These are phyloP conservation scores for Apophysomyces ossiformis DNA, from an alignment of 371 early-diverging fungal genomes.

Conservation along the genomic window DNA sequence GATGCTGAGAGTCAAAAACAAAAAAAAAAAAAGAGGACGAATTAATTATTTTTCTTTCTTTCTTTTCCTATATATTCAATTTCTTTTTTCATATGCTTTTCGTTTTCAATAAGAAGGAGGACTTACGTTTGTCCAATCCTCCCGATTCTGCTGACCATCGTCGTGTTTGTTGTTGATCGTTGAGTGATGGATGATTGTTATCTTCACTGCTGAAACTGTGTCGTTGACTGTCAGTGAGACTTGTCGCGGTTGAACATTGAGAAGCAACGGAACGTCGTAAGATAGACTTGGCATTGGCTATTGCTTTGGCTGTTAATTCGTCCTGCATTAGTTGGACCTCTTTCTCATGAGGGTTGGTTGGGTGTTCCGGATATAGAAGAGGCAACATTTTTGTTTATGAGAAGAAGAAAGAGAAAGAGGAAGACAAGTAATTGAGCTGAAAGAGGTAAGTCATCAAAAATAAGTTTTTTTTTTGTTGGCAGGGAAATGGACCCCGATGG, in stretches of 20 bases:
- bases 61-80: not conserved
- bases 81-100: no score
- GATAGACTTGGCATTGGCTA: conserved; percentile 14
- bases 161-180: conserved; percentile 25
- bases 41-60: conserved; percentile 12
- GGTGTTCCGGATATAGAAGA: conserved; percentile 18
- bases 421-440: conserved; percentile 10
- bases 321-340: conserved; percentile 18
- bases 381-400: conserved; percentile 11
- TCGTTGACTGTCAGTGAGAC: conserved; percentile 34
- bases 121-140: conserved; percentile 29
- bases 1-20: conserved; percentile 20
- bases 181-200: conserved; percentile 12
- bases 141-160: conserved; percentile 30
- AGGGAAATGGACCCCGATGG: not conserved
- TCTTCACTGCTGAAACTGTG: conserved; percentile 33
- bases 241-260: conserved; percentile 39
- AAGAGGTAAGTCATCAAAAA: conserved; percentile 6
- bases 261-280: conserved; percentile 43
- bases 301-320: conserved; percentile 14
- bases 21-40: conserved; percentile 8
- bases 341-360: conserved; percentile 8
- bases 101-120: no score
- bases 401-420: not conserved
- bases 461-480: not conserved